Evolutionary conservation across 176 grass and related monocot species (phyloP).

Genomic region (Stipa capillata): DNA sequence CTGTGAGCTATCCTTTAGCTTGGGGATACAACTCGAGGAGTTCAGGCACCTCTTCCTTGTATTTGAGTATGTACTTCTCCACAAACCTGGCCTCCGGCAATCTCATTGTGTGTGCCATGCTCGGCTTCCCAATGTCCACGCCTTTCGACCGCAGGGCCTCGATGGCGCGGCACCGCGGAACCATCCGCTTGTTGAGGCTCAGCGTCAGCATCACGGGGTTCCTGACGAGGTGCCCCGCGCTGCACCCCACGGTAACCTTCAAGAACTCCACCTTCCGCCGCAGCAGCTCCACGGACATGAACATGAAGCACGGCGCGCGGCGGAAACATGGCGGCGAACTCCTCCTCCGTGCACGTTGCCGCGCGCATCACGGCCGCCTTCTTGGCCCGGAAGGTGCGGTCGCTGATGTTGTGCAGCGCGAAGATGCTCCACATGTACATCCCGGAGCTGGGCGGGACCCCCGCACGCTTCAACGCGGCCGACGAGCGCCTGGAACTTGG

Average conservation of each 20-base stretch:
- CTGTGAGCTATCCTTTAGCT: neutral
- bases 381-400: constrained; percentile 14
- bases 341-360: constrained; percentile 24
- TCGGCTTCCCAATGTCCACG: neutral
- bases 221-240: neutral
- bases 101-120: neutral
- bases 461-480: neutral
- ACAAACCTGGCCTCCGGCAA: constrained; percentile 9
- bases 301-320: constrained; percentile 28
- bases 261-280: constrained; percentile 49
- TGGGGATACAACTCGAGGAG: constrained; percentile 31
- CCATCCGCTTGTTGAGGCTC: constrained; percentile 49
- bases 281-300: constrained; percentile 9
- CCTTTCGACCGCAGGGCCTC: constrained; percentile 29
- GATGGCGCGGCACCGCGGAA: constrained; percentile 21
- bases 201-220: constrained; percentile 24
- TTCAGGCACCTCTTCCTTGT: constrained; percentile 25
- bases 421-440: constrained; percentile 22
- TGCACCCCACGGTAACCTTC: neutral
- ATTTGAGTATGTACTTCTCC: constrained; percentile 24
- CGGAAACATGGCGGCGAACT: constrained; percentile 41
- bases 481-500: neutral
- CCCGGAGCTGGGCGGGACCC: constrained; percentile 16
- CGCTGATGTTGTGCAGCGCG: constrained; percentile 11
- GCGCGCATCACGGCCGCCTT: neutral